Percentiles rank a stretch among this genome's conserved stretches.
phyloP scores from a whole-genome alignment of 169 alveolate genomes.

The Cryptosporidium sp. region DNA sequence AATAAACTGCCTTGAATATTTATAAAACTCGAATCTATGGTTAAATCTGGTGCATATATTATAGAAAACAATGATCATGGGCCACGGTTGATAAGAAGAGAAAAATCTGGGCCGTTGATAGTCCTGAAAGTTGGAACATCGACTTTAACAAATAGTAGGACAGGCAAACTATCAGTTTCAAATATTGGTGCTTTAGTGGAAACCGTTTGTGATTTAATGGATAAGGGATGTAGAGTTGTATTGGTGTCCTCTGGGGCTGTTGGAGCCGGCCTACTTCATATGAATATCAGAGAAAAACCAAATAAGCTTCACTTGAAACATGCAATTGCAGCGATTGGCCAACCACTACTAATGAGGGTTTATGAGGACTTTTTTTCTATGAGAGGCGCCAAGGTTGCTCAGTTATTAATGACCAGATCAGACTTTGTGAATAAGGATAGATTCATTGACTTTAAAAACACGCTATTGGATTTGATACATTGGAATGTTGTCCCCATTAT shows the following conservation, averaged over 20 bases:
- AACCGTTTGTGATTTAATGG: conserved; percentile 70
- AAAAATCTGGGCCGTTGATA: conserved; percentile 78
- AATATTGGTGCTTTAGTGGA: conserved; percentile 79
- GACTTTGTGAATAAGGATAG: conserved; percentile 76
- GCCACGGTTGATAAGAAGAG: conserved; percentile 52
- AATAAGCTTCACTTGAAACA: conserved; percentile 73
- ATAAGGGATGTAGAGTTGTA: conserved; percentile 70
- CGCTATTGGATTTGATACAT: conserved; percentile 57
- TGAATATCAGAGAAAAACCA: conserved; percentile 74
- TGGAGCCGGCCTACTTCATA: conserved; percentile 78
- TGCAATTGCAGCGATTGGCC: conserved; percentile 83
- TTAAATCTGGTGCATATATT: neutral
- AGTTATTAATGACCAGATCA: conserved; percentile 64
- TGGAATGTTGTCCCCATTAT: conserved; percentile 80
- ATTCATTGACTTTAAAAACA: conserved; percentile 68
- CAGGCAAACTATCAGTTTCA: conserved; percentile 68
- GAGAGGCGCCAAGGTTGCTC: conserved; percentile 76
- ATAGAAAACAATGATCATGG: conserved; percentile 75
- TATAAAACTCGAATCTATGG: neutral
- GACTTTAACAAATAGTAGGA: conserved; percentile 75
- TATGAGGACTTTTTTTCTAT: conserved; percentile 76
- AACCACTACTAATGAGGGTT: conserved; percentile 79
- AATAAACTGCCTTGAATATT: neutral
- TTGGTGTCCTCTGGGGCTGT: conserved; percentile 81
- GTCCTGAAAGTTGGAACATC: conserved; percentile 81